Conservation (phyloP, 1,139 yeast genomes). For the Wickerhamomyces sp. region DNA sequence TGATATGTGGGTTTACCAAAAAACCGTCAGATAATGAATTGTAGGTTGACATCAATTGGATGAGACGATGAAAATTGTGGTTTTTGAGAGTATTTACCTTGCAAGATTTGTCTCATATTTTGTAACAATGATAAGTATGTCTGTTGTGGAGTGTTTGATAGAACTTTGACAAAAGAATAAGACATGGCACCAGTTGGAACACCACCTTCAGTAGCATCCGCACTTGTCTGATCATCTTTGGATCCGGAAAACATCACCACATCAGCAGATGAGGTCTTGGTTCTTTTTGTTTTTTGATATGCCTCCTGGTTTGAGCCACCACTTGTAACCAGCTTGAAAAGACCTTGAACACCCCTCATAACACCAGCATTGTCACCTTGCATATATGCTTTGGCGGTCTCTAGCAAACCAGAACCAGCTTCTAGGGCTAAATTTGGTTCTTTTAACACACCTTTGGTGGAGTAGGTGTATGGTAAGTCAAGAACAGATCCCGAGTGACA, state of each 20-base stretch:
- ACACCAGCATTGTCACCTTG: constrained; percentile 61
- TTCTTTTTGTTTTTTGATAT: constrained; percentile 40
- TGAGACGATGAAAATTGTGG: constrained; percentile 62
- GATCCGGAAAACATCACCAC: constrained; percentile 86
- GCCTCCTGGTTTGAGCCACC: constrained; percentile 32
- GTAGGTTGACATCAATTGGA: constrained; percentile 56
- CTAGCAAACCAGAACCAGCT: constrained; percentile 71
- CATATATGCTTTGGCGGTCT: constrained; percentile 69
- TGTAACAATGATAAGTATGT: constrained; percentile 52
- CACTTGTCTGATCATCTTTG: constrained; percentile 70
- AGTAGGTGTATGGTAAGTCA: constrained; percentile 84
- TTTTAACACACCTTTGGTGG: constrained; percentile 87
- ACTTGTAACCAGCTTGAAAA: constrained; percentile 43
- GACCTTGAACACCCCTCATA: constrained; percentile 40
- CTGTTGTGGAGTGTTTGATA: constrained; percentile 47
- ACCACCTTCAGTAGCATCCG: constrained; percentile 59
- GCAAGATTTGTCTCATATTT: constrained; percentile 49
- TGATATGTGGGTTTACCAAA: too few species aligned
- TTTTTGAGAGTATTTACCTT: constrained; percentile 53
- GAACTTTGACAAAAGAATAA: constrained; percentile 57
- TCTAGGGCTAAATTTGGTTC: constrained; percentile 86
- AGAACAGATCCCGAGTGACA: constrained; percentile 92
- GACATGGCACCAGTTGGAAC: constrained; percentile 92
- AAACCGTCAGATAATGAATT: constrained; percentile 30
- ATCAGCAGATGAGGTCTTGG: constrained; percentile 84